Evolutionary conservation across 2,329 filamentous ascomycete species (phyloP).

Genomic region (Xylariomycetidae sp.): DNA sequence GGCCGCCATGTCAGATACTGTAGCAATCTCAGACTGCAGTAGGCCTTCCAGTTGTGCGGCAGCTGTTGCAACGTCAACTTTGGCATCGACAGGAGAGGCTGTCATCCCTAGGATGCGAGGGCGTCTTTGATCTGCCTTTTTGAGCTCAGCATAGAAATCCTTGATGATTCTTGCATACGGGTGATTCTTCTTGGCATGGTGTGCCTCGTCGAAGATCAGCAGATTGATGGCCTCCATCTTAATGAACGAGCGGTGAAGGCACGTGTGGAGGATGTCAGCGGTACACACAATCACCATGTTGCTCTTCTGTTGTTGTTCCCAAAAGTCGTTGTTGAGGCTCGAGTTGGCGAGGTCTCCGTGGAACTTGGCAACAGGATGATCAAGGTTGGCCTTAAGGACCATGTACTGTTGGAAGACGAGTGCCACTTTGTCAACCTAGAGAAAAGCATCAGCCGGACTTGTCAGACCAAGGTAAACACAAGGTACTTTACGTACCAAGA

Average conservation of each 20-base stretch:
- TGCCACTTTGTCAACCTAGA: constrained; percentile 74
- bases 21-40: constrained; percentile 78
- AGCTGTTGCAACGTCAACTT: constrained; percentile 64
- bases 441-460: constrained; percentile 7
- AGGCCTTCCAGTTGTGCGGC: constrained; percentile 69
- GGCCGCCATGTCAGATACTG: constrained; percentile 50
- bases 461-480: neutral
- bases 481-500: constrained; percentile 52
- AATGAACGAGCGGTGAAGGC: constrained; percentile 73
- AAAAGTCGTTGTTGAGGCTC: constrained; percentile 38
- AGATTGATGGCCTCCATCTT: constrained; percentile 80
- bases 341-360: constrained; percentile 61
- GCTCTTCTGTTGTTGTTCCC: constrained; percentile 46
- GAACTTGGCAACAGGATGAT: constrained; percentile 66
- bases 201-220: constrained; percentile 91
- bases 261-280: constrained; percentile 76
- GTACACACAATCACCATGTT: constrained; percentile 90
- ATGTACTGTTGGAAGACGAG: constrained; percentile 85
- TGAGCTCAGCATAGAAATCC: constrained; percentile 63
- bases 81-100: constrained; percentile 85
- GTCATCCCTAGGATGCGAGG: constrained; percentile 95
- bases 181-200: constrained; percentile 92
- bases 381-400: constrained; percentile 75
- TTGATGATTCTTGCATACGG: constrained; percentile 86
- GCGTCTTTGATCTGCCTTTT: constrained; percentile 36